Base-by-base conservation (phyloP, 305 asterid species). In the Fraxinus baroniana region DNA sequence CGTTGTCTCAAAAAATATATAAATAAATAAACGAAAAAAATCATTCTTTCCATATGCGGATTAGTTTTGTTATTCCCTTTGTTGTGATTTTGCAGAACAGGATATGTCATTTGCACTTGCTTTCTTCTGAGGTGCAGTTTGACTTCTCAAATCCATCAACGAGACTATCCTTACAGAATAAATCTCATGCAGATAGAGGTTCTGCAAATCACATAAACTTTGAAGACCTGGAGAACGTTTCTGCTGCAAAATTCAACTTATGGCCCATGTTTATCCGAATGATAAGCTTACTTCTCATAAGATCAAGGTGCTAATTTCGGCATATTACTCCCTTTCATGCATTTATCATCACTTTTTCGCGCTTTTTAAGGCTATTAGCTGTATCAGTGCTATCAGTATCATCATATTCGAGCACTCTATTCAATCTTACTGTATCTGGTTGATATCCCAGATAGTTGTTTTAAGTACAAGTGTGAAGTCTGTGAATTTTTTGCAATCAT, bases 221-320 rank as follows among this genome's bases (percentile, higher is more conserved):
- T 77, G 93, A 84, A 35, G 75, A 83, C 81, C 37, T 57, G 84
- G 86, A 81, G 81, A 44, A 60, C 35, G 77, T 77, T 77, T 85
- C 81, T 74, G 64, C 89, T 2, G 87, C 80, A 57, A 86, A 84
- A 78, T 39, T 86, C 55, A 91, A 87, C 73, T 68, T 91, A 71
- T 93, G 98, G 98, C 90, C 89, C 76, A 76, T 90, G 82, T 88
- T 91, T 82, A 95, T 94, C 83, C 84, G 97, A 87, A 82, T 92
- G 86, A 87, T 90, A 84, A 91, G 98, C 88, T 91, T 90, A 85
- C 89, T 95, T 85, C 81, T 95, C 9, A 81, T 90, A 78, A 79
- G 86, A 84, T 88, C 94, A 87, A 91, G 98, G 98, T 95, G 90
- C 83, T 13, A 68, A 35, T 66, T 76, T 71, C 49, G 46, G 37